Percentiles rank a stretch among this genome's conserved stretches.
These are phyloP conservation scores for Pseudoturritis turrita DNA, from an alignment of 345 rosid species.

Conservation along the genomic window DNA sequence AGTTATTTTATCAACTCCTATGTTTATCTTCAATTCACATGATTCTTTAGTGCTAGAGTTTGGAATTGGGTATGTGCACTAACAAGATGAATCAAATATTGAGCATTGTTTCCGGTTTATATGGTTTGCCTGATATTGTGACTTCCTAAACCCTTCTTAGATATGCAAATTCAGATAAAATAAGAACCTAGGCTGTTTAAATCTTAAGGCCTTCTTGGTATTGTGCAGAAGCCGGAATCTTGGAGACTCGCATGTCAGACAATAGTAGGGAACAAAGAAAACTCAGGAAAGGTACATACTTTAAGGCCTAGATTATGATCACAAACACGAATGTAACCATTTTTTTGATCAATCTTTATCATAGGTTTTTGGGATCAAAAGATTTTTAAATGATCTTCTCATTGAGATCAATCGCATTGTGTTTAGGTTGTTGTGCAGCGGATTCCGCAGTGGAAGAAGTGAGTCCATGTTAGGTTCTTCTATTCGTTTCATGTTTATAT, in stretches of 20 bases:
- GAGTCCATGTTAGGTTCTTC: conserved; percentile 16
- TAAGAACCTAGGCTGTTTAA: neutral
- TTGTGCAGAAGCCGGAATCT: conserved; percentile 69
- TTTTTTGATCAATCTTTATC: neutral
- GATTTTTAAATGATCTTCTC: neutral
- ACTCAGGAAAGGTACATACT: conserved; percentile 68
- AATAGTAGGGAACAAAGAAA: conserved; percentile 83
- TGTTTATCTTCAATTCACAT: neutral
- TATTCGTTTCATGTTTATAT: neutral
- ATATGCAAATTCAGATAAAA: neutral
- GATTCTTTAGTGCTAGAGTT: neutral
- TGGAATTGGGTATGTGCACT: neutral
- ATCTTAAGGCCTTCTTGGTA: neutral
- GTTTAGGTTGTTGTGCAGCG: conserved; percentile 75
- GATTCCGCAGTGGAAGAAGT: conserved; percentile 92
- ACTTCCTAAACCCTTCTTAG: neutral
- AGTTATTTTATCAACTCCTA: conserved; percentile 1
- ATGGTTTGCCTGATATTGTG: neutral
- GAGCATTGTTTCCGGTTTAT: neutral
- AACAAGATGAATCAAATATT: neutral
- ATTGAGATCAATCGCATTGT: neutral
- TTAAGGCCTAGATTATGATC: neutral
- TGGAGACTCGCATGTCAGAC: conserved; percentile 94
- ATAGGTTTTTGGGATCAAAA: neutral
- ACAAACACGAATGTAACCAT: neutral